Percentiles rank a stretch among this genome's conserved stretches.
Conservation (phyloP, 306 rosid genomes). For the Erythrophleum fordii region DNA sequence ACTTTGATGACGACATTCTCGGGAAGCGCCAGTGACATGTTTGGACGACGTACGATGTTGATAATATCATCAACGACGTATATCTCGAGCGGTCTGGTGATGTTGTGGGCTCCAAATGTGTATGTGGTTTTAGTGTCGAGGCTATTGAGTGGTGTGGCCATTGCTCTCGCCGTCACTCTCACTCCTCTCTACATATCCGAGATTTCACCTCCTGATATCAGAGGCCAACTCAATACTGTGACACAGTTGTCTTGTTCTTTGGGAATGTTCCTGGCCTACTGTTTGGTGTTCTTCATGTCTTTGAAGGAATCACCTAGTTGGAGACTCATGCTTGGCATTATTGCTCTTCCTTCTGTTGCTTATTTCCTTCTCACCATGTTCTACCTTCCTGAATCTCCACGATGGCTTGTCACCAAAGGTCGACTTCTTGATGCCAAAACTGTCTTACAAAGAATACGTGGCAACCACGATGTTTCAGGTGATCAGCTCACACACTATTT, state of each 20-base stretch:
- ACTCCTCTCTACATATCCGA: constrained; percentile 93
- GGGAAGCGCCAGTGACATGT: constrained; percentile 68
- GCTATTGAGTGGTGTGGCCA: constrained; percentile 70
- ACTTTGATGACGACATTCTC: constrained; percentile 73
- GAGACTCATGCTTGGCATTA: constrained; percentile 86
- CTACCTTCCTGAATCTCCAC: constrained; percentile 91
- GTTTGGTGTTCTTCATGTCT: constrained; percentile 83
- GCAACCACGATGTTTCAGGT: constrained; percentile 89
- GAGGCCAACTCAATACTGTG: constrained; percentile 78
- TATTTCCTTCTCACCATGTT: constrained; percentile 60
- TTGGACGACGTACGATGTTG: constrained; percentile 82
- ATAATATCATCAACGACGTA: constrained; percentile 70
- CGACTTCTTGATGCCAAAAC: constrained; percentile 71
- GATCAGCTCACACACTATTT: neutral
- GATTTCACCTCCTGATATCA: constrained; percentile 93
- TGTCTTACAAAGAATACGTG: constrained; percentile 79
- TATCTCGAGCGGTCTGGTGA: constrained; percentile 64
- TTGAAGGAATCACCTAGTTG: constrained; percentile 64
- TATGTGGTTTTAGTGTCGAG: constrained; percentile 63
- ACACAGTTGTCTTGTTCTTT: constrained; percentile 75
- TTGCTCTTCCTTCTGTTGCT: constrained; percentile 70
- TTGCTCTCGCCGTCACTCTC: constrained; percentile 64
- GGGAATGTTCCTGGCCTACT: constrained; percentile 89
- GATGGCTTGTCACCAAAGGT: constrained; percentile 96
- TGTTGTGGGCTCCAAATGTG: constrained; percentile 82